phyloP scores from a whole-genome alignment of 768 basidiomycete species.

The Auricularia sp. region DNA sequence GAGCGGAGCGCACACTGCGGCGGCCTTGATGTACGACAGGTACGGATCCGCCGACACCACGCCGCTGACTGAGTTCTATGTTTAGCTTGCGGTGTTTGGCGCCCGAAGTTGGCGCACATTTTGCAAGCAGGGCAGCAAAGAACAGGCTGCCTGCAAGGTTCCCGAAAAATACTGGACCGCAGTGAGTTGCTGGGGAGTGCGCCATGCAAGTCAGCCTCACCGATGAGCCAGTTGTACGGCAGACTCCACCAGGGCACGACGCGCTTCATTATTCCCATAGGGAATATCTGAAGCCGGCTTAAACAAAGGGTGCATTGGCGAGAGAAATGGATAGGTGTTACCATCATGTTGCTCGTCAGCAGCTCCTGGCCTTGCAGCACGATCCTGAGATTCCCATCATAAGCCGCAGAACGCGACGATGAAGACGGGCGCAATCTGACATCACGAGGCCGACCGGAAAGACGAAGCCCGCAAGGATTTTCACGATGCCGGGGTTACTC shows the following conservation, averaged over 20 bases:
- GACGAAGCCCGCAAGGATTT: constrained; percentile 54
- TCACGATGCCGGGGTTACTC: constrained; percentile 58
- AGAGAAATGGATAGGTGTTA: constrained; percentile 13
- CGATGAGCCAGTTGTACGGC: constrained; percentile 58
- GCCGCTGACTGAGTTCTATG: constrained; percentile 38
- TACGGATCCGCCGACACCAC: constrained; percentile 53
- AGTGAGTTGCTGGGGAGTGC: background rate
- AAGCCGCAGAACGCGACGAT: background rate
- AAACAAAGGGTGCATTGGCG: background rate
- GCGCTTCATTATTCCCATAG: constrained; percentile 55
- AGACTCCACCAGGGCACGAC: constrained; percentile 63
- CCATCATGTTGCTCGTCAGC: constrained; percentile 72
- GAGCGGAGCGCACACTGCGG: constrained; percentile 42
- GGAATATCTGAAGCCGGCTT: constrained; percentile 40
- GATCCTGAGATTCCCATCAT: constrained; percentile 38
- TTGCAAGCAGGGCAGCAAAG: constrained; percentile 55
- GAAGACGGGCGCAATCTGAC: constrained; percentile 26
- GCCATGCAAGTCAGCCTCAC: constrained; percentile 23
- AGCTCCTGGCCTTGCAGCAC: constrained; percentile 61
- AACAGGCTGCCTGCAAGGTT: constrained; percentile 62
- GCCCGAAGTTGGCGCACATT: constrained; percentile 37
- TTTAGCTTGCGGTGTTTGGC: constrained; percentile 1
- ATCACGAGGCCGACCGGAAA: constrained; percentile 74
- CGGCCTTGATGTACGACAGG: constrained; percentile 37
- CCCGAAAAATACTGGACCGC: constrained; percentile 49